Evolutionary conservation across 192 early-diverging fungal genomes (phyloP), one percentile per base, ranked within the genome.

Genomic region (Paraglomus brasilianum): DNA sequence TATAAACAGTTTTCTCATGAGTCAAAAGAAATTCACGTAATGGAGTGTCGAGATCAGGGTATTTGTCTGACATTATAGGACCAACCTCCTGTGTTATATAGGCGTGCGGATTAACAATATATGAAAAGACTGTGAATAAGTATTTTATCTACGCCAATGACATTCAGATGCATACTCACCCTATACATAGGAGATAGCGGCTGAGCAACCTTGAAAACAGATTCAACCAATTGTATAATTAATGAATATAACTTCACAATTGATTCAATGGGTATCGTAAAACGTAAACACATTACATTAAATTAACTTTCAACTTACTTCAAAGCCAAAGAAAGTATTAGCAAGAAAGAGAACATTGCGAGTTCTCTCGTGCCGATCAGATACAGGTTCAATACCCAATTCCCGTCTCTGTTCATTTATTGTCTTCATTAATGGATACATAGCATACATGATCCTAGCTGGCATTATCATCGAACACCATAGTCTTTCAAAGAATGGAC

Each of bases 51-150:
- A 73, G 14, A 15, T 36, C 15, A 24, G 40, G 57, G 21, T 78
- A 75, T 5, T 21, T 14, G 46, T 70, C 49, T 47, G 60, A 66
- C 43, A 78, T 58, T 9, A 80, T 69, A 3, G 79, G 79, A 1
- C 79, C 79, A 48, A 78, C 47, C 52, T 66, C 49, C 64, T 66
- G 13, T 8, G 40, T 19, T 39, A 51, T 39, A 36, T 38, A 39
- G 22, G 13, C 41, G 19, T 48, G 22, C 24, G 3, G 40, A 65
- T 5, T 1, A 65, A 21, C 40, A 49, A 48, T 22, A n/a, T 13
- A 8, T 44, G 17, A 19, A 61, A 42, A 21, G 15, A 60, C 15
- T 42, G 30, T 41, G 11, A 39, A 42, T 60, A 42, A 13, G 4
- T 45, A 10, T 36, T 58, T 24, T 8, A 17, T 58, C n/a, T n/a